Percentiles rank a stretch among this genome's conserved stretches.
Conservation (phyloP, 2,329 filamentous ascomycete genomes). For the Colletotrichum sp. region DNA sequence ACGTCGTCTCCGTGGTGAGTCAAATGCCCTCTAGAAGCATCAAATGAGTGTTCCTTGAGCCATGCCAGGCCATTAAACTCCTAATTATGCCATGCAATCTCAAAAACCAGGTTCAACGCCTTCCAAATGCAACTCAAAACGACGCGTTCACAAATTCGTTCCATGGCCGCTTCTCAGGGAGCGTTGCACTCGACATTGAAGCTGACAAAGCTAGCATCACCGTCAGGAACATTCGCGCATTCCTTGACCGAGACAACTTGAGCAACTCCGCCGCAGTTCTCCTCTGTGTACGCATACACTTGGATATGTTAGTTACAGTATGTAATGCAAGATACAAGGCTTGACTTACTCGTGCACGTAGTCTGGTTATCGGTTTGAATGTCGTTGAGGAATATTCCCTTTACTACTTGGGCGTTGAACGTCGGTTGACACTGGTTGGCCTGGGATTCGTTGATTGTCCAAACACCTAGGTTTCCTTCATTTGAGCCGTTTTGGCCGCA, state of each 20-base stretch:
- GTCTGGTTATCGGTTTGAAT: not conserved
- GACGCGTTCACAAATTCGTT: not conserved
- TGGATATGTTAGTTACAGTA: not conserved
- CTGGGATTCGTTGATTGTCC: constrained; percentile 1
- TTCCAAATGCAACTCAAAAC: not conserved
- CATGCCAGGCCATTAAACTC: not conserved
- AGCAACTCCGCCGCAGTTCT: not conserved
- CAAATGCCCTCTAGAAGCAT: not conserved
- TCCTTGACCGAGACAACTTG: not conserved
- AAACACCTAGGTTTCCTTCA: constrained; percentile 1
- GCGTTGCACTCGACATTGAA: not conserved
- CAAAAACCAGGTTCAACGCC: not conserved
- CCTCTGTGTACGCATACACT: not conserved
- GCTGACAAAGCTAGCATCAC: not conserved
- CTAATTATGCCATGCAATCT: not conserved
- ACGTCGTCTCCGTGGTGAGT: not conserved
- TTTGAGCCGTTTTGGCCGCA: not conserved
- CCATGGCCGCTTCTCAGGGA: not conserved
- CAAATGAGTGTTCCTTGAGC: not conserved
- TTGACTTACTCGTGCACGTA: not conserved
- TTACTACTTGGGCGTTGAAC: not conserved
- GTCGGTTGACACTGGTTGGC: not conserved
- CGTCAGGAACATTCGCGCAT: not conserved
- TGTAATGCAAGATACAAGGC: not conserved
- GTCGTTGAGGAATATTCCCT: not conserved